These are phyloP conservation scores for Lasiodiplodia hormozganensis DNA, from an alignment of 2,329 filamentous ascomycete species.

Conservation along the genomic window DNA sequence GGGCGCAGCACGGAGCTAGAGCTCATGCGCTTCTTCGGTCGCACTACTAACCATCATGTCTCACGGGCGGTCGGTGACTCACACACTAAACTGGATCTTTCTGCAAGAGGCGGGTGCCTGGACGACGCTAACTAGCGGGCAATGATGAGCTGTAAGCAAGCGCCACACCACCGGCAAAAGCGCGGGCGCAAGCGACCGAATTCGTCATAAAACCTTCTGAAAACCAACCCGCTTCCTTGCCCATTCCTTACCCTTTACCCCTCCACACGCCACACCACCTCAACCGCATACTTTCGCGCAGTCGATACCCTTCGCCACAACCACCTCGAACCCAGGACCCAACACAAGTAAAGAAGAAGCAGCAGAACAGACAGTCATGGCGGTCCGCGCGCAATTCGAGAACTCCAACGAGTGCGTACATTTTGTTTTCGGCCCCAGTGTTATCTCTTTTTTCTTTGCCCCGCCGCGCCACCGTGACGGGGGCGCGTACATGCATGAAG, in stretches of 20 bases:
- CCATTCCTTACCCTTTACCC: neutral
- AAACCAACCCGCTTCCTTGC: neutral
- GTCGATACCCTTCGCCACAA: neutral
- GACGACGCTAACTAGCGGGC: neutral
- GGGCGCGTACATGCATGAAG: too few species aligned
- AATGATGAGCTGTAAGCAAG: neutral
- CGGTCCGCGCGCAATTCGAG: slow-evolving; percentile 72
- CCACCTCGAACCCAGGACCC: neutral
- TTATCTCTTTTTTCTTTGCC: slow-evolving; percentile 13
- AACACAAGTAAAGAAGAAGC: neutral
- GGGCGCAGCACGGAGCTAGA: neutral
- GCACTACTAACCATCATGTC: neutral
- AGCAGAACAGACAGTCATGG: slow-evolving; percentile 48
- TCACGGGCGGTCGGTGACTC: neutral
- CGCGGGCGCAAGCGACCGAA: slow-evolving; percentile 1
- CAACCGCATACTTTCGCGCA: neutral
- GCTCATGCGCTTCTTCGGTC: neutral
- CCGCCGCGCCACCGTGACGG: slow-evolving; percentile 14
- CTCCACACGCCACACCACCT: neutral
- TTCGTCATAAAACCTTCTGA: slow-evolving; percentile 27
- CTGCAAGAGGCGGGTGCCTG: neutral
- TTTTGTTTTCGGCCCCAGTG: neutral
- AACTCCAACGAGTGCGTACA: slow-evolving; percentile 84
- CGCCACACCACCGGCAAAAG: neutral
- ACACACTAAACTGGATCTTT: neutral